A percentile compares a stretch with the other conserved stretches of the same genome.
phyloP scores from a whole-genome alignment of 805 yeast genomes.

The Candida railenensis region DNA sequence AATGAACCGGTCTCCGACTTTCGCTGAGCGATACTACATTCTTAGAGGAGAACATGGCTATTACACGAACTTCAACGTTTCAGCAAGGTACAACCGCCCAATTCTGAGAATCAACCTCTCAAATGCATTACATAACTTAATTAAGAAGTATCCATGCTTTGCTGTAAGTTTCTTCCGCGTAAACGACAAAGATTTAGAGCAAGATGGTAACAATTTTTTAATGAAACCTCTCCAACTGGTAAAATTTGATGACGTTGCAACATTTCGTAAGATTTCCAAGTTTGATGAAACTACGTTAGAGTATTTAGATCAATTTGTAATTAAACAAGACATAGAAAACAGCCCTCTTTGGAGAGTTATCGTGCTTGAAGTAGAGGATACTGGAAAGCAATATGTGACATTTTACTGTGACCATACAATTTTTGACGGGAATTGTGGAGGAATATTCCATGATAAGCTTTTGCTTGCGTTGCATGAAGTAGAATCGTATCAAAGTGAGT shows the following conservation, averaged over 20 bases:
- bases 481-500: neutral
- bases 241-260: conserved; percentile 20
- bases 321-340: conserved; percentile 6
- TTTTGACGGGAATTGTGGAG: conserved; percentile 35
- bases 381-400: conserved; percentile 14
- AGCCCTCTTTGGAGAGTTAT: conserved; percentile 22
- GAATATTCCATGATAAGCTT: conserved; percentile 25
- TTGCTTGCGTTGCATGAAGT: conserved; percentile 11
- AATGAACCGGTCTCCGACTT: conserved; percentile 16
- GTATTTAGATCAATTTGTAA: conserved; percentile 10
- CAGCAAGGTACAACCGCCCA: conserved; percentile 16
- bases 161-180: conserved; percentile 16
- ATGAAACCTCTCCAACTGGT: conserved; percentile 16
- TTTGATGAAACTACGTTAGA: conserved; percentile 14
- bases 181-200: conserved; percentile 4
- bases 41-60: conserved; percentile 16
- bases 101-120: conserved; percentile 16
- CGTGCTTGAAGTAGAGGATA: conserved; percentile 7
- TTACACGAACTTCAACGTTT: conserved; percentile 25
- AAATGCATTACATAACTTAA: conserved; percentile 14
- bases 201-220: conserved; percentile 10
- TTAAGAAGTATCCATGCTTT: conserved; percentile 16
- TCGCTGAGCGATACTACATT: conserved; percentile 22
- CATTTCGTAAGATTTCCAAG: conserved; percentile 6
- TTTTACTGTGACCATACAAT: conserved; percentile 27